These are phyloP conservation scores for Teunomyces barrocoloradensis DNA, from an alignment of 805 yeast genomes.

Conservation along the genomic window DNA sequence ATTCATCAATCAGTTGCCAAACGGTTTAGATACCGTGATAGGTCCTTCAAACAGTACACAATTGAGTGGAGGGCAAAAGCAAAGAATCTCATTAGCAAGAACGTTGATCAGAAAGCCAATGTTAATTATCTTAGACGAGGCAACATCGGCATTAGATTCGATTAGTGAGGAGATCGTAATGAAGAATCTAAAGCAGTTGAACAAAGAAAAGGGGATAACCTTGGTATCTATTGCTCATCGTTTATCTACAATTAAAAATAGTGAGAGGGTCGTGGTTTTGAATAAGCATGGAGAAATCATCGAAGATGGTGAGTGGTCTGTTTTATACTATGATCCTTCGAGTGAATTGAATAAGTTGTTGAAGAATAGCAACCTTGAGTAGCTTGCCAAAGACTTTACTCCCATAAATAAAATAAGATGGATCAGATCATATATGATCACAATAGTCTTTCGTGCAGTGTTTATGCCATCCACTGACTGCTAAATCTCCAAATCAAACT, in stretches of 20 bases:
- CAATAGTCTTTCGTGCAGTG: too few relatives aligned
- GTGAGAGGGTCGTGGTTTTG: slow-evolving; percentile 77
- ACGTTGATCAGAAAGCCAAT: slow-evolving; percentile 77
- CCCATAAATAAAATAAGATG: too few relatives aligned
- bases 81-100: slow-evolving; percentile 87
- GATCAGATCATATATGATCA: too few relatives aligned
- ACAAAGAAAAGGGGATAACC: slow-evolving; percentile 54
- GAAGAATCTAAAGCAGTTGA: slow-evolving; percentile 59
- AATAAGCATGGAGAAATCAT: slow-evolving; percentile 56
- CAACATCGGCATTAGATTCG: slow-evolving; percentile 90
- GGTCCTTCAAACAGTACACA: slow-evolving; percentile 73
- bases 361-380: slow-evolving; percentile 16
- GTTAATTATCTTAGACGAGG: slow-evolving; percentile 85
- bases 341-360: slow-evolving; percentile 38
- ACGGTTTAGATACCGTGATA: slow-evolving; percentile 74
- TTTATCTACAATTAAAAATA: slow-evolving; percentile 79
- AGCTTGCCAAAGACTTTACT: neutral
- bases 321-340: slow-evolving; percentile 23
- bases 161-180: slow-evolving; percentile 85
- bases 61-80: slow-evolving; percentile 93
- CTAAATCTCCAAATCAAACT: too few relatives aligned
- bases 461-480: too few relatives aligned
- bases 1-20: slow-evolving; percentile 75
- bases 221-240: slow-evolving; percentile 91
- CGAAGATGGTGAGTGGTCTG: slow-evolving; percentile 47